Conservation (phyloP, 805 yeast species). For the Yarrowia hollandica region DNA sequence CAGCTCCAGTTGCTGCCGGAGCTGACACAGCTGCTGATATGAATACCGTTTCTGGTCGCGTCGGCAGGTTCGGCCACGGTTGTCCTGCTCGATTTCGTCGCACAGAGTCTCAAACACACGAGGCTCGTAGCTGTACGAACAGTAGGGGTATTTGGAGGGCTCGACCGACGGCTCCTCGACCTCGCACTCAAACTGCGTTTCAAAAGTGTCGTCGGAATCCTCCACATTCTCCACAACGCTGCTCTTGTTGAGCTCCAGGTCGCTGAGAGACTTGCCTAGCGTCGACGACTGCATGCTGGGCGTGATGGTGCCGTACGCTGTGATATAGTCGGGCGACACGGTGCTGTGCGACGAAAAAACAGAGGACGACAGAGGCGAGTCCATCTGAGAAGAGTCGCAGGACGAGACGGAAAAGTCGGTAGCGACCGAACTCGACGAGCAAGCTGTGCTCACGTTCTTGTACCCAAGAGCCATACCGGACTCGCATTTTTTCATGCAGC, state of each 20-base stretch:
- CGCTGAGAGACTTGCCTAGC: slow-evolving; percentile 9
- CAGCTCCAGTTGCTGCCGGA: slow-evolving; percentile 17
- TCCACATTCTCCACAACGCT: not conserved
- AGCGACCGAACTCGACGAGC: not conserved
- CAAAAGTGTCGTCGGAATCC: slow-evolving; percentile 13
- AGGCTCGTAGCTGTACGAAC: slow-evolving; percentile 4
- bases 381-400: slow-evolving; percentile 8
- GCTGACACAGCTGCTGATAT: slow-evolving; percentile 16
- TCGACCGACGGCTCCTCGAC: not conserved
- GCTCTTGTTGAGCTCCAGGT: slow-evolving; percentile 1
- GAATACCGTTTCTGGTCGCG: slow-evolving; percentile 27
- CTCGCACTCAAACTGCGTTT: slow-evolving; percentile 23
- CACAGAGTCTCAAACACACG: slow-evolving; percentile 9
- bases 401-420: slow-evolving; percentile 14
- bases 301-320: slow-evolving; percentile 8
- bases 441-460: slow-evolving; percentile 8
- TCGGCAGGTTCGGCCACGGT: slow-evolving; percentile 8
- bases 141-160: not conserved
- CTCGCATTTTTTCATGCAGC: slow-evolving; percentile 25
- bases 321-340: slow-evolving; percentile 15
- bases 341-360: slow-evolving; percentile 13
- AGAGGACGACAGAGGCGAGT: not conserved
- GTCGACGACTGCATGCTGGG: not conserved
- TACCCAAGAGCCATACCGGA: not conserved
- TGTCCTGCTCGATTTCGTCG: slow-evolving; percentile 26